These are phyloP conservation scores for Achlya hypogyna DNA, from an alignment of 352 stramenopile genomes.

Conservation along the genomic window DNA sequence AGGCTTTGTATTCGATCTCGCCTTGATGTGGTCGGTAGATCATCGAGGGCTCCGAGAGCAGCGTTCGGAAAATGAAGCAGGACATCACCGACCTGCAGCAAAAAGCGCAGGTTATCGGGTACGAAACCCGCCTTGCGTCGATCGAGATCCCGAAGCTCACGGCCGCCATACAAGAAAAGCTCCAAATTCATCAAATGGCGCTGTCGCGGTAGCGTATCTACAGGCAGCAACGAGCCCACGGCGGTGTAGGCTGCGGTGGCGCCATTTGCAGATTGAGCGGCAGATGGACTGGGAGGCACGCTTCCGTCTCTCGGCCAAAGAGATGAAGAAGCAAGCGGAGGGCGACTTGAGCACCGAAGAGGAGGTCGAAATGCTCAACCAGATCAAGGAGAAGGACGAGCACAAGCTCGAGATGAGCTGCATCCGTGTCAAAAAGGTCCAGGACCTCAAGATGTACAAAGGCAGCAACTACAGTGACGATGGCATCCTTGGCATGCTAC, in stretches of 20 bases:
- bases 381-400: slow-evolving; percentile 61
- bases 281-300: slow-evolving; percentile 25
- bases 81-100: slow-evolving; percentile 65
- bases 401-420: slow-evolving; percentile 63
- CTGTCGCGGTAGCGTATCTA: slow-evolving; percentile 27
- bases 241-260: slow-evolving; percentile 38
- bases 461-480: slow-evolving; percentile 65
- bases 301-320: slow-evolving; percentile 12
- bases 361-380: slow-evolving; percentile 40
- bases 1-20: not conserved
- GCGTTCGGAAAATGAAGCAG: slow-evolving; percentile 48
- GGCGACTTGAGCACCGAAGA: slow-evolving; percentile 13
- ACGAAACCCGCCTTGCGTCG: slow-evolving; percentile 51
- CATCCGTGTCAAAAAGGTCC: slow-evolving; percentile 43
- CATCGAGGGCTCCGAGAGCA: slow-evolving; percentile 56
- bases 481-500: slow-evolving; percentile 53
- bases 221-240: not conserved
- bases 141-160: slow-evolving; percentile 42
- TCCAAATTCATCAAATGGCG: slow-evolving; percentile 47
- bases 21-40: slow-evolving; percentile 16
- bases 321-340: slow-evolving; percentile 21
- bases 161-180: slow-evolving; percentile 16
- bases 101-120: slow-evolving; percentile 53
- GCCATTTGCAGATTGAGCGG: slow-evolving; percentile 49
- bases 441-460: slow-evolving; percentile 59